Conservation (phyloP, 306 rosid genomes). For the Dalbergia oliveri region DNA sequence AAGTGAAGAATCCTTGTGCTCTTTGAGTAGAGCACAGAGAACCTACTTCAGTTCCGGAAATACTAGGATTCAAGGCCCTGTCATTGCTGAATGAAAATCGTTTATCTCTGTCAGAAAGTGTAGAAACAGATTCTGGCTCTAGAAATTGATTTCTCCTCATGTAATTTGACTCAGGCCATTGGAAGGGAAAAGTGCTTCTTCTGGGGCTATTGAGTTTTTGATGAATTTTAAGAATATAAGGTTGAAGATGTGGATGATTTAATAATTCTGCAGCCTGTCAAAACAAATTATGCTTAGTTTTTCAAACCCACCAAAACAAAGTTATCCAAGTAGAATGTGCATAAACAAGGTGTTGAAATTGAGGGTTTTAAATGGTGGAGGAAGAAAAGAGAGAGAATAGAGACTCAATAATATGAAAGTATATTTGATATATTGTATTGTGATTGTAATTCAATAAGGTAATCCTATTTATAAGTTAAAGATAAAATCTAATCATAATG, state of each 20-base stretch:
- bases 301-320: constrained; percentile 10
- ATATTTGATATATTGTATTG: no score
- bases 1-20: constrained; percentile 52
- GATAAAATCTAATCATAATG: no score
- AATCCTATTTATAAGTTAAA: no score
- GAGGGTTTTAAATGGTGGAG: no score
- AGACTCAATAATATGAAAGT: no score
- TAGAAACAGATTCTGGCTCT: constrained; percentile 57
- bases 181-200: constrained; percentile 64
- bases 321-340: constrained; percentile 2
- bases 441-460: no score
- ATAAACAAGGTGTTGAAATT: no score
- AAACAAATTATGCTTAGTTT: constrained; percentile 30
- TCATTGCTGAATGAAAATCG: constrained; percentile 73
- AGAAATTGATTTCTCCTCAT: constrained; percentile 70
- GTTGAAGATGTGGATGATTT: constrained; percentile 82
- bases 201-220: constrained; percentile 80
- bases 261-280: constrained; percentile 92
- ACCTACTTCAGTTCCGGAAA: constrained; percentile 76
- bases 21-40: constrained; percentile 69
- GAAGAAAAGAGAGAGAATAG: no score
- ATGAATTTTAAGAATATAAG: constrained; percentile 79
- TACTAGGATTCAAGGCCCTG: constrained; percentile 82
- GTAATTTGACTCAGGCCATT: constrained; percentile 66
- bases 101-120: constrained; percentile 57